Conservation (phyloP, 805 yeast genomes). For the Clavispora fructus region DNA sequence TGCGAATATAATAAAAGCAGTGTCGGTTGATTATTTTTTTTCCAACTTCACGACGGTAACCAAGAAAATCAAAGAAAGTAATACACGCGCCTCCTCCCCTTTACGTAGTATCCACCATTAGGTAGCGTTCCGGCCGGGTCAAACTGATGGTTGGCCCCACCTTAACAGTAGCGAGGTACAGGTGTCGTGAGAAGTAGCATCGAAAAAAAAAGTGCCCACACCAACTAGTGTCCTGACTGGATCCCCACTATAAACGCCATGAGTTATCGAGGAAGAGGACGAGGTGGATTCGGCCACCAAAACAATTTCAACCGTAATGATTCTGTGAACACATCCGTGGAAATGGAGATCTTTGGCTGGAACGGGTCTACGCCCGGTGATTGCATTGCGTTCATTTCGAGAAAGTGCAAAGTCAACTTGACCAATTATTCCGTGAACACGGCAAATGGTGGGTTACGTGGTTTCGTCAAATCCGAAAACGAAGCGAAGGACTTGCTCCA, state of each 20-base stretch:
- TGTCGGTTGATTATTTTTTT: too few relatives aligned
- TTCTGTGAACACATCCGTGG: conserved; percentile 2
- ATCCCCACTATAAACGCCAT: background rate
- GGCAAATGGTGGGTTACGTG: conserved; percentile 46
- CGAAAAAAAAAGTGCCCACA: background rate
- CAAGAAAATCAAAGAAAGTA: background rate
- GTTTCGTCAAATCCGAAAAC: conserved; percentile 45
- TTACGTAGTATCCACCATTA: too few relatives aligned
- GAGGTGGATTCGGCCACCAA: conserved; percentile 11
- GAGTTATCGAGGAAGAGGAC: conserved; percentile 10
- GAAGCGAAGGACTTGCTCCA: conserved; percentile 57
- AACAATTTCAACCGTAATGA: conserved; percentile 2
- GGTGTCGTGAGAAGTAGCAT: background rate
- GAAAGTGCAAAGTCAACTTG: conserved; percentile 59
- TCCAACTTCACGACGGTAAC: background rate
- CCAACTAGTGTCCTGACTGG: background rate
- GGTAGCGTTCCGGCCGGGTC: too few relatives aligned
- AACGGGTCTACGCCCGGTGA: conserved; percentile 70
- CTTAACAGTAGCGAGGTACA: background rate
- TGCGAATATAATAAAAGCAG: too few relatives aligned
- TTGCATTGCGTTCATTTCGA: conserved; percentile 59
- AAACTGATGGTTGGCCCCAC: too few relatives aligned
- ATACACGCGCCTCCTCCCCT: too few relatives aligned
- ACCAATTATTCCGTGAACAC: conserved; percentile 50
- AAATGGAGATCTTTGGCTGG: conserved; percentile 51